Conservation (phyloP, 2,329 filamentous ascomycete genomes). For the Curvularia lunata region DNA sequence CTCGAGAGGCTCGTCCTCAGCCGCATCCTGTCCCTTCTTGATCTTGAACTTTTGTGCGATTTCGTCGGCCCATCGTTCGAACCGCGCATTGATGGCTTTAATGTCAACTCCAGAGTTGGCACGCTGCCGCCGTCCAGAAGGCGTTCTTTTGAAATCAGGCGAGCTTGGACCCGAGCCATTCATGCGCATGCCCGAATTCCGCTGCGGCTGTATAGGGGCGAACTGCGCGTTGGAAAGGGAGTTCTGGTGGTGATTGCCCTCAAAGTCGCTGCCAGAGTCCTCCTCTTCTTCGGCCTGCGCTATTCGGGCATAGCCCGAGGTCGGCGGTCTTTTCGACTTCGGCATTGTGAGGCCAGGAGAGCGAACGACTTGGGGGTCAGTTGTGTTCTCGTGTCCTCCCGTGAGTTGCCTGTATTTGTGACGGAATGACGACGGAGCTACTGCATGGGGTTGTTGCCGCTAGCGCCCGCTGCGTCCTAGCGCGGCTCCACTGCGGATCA, state of each 20-base stretch:
- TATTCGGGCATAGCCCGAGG: constrained; percentile 59
- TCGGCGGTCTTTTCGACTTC: constrained; percentile 49
- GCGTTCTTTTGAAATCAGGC: constrained; percentile 36
- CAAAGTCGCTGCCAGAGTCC: constrained; percentile 47
- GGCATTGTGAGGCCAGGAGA: constrained; percentile 33
- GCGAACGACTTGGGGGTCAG: constrained; percentile 9
- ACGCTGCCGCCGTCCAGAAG: constrained; percentile 57
- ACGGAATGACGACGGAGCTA: constrained; percentile 35
- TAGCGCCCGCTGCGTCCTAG: constrained; percentile 16
- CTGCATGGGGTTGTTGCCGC: constrained; percentile 26
- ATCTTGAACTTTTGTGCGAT: constrained; percentile 98
- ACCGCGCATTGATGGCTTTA: constrained; percentile 94
- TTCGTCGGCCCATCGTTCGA: constrained; percentile 97
- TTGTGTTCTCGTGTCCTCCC: constrained; percentile 16
- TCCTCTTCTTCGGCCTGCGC: constrained; percentile 61
- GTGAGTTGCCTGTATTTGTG: constrained; percentile 25
- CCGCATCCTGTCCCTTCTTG: constrained; percentile 73
- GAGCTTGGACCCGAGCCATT: constrained; percentile 44
- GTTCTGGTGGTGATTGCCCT: constrained; percentile 49
- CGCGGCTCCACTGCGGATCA: constrained; percentile 11
- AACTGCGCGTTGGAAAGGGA: constrained; percentile 51
- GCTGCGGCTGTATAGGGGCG: constrained; percentile 56
- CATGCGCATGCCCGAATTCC: constrained; percentile 53
- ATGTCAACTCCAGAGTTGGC: constrained; percentile 94
- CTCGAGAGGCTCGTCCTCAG: constrained; percentile 81